phyloP scores from a whole-genome alignment of 805 yeast species.

The Saturnispora kantuleensis region DNA sequence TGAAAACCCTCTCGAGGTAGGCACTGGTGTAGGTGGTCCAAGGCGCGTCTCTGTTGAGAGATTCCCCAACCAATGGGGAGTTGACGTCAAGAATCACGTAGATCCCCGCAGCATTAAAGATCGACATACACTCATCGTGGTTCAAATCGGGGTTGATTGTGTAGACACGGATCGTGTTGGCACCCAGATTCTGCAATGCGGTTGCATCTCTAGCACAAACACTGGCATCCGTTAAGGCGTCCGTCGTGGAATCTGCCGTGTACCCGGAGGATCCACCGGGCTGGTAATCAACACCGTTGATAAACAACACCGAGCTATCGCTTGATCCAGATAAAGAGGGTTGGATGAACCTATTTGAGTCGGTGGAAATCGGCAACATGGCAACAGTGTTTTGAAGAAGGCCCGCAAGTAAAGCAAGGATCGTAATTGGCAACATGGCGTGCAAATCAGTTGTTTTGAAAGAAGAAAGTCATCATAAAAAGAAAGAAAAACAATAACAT shows the following conservation, averaged over 20 bases:
- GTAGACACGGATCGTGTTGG: conserved; percentile 76
- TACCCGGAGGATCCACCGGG: conserved; percentile 82
- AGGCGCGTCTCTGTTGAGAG: conserved; percentile 67
- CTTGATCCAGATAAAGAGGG: conserved; percentile 30
- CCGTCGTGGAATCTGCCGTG: conserved; percentile 29
- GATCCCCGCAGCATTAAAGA: conserved; percentile 82
- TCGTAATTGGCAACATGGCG: conserved; percentile 2
- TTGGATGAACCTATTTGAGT: conserved; percentile 50
- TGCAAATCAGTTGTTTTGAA: background rate
- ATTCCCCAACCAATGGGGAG: conserved; percentile 56
- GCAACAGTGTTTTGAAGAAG: conserved; percentile 26
- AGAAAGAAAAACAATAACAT: background rate
- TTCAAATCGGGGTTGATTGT: conserved; percentile 72
- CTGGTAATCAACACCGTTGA: conserved; percentile 86
- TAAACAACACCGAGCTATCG: conserved; percentile 55
- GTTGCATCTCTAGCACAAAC: conserved; percentile 74
- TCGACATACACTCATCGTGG: conserved; percentile 90
- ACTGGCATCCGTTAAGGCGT: conserved; percentile 62
- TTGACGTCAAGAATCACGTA: conserved; percentile 81
- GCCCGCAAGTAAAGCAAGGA: conserved; percentile 9
- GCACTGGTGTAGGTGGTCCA: conserved; percentile 55
- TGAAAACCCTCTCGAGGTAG: conserved; percentile 72
- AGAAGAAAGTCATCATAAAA: background rate
- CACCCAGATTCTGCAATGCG: conserved; percentile 67
- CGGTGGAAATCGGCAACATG: conserved; percentile 45